These are phyloP conservation scores for Chamaecyparis obtusa DNA, from an alignment of 75 land plant genomes.

Conservation along the genomic window DNA sequence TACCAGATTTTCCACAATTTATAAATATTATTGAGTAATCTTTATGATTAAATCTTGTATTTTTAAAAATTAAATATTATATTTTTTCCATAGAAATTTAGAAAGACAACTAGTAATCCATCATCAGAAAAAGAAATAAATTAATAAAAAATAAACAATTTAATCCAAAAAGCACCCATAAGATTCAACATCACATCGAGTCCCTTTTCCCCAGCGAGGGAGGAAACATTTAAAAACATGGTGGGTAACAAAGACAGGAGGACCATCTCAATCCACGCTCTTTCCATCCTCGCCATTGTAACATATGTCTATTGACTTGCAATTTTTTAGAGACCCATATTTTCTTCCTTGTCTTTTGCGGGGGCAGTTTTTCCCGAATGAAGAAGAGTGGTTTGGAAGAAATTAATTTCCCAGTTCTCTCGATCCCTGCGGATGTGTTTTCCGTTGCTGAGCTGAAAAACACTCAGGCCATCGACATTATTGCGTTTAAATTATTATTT, in stretches of 20 bases:
- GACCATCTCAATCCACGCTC: not conserved
- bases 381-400: not conserved
- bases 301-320: not conserved
- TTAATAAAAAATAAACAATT: too few relatives aligned
- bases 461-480: not conserved
- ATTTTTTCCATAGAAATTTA: too few relatives aligned
- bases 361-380: not conserved
- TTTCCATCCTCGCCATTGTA: not conserved
- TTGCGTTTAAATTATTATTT: not conserved
- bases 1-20: too few relatives aligned
- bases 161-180: too few relatives aligned
- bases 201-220: too few relatives aligned
- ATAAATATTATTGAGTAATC: too few relatives aligned
- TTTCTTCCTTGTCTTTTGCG: not conserved
- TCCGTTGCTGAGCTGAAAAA: not conserved
- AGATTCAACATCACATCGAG: too few relatives aligned
- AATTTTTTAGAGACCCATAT: not conserved
- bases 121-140: too few relatives aligned
- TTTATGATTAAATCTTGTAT: too few relatives aligned
- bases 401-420: not conserved
- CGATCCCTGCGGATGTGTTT: not conserved
- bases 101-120: too few relatives aligned
- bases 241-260: not conserved
- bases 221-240: too few relatives aligned
- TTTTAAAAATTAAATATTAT: too few relatives aligned